Evolutionary conservation across 345 rosid species (phyloP).

Genomic region (Pugionium cornutum): DNA sequence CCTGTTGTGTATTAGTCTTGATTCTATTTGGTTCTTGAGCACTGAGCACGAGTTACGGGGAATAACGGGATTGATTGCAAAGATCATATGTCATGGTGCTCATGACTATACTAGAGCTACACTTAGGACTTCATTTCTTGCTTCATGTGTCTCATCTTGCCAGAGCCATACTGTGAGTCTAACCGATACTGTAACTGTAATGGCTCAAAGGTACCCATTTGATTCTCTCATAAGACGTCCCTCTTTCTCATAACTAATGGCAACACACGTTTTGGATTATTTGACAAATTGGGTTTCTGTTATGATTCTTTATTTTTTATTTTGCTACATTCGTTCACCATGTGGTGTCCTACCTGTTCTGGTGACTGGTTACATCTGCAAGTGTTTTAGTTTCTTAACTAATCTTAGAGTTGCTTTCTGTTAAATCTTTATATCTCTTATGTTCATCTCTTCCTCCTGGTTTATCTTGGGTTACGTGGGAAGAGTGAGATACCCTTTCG

Average conservation of each 20-base stretch:
- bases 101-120: slow-evolving; percentile 96
- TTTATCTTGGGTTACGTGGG: slow-evolving; percentile 27
- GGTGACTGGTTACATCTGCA: slow-evolving; percentile 10
- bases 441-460: slow-evolving; percentile 18
- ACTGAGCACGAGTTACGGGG: slow-evolving; percentile 66
- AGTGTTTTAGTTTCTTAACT: not conserved
- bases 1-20: slow-evolving; percentile 80
- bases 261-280: not conserved
- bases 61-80: slow-evolving; percentile 68
- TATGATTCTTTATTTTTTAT: not conserved
- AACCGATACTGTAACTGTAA: slow-evolving; percentile 81
- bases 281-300: not conserved
- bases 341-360: not conserved
- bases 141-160: slow-evolving; percentile 95
- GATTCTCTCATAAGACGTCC: slow-evolving; percentile 1
- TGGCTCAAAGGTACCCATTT: slow-evolving; percentile 80
- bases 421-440: slow-evolving; percentile 3
- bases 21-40: slow-evolving; percentile 90
- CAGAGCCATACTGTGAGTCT: slow-evolving; percentile 80
- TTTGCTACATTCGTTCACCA: not conserved
- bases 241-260: slow-evolving; percentile 1
- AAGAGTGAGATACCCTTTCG: slow-evolving; percentile 26
- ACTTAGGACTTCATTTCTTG: slow-evolving; percentile 91
- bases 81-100: slow-evolving; percentile 79
- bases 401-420: slow-evolving; percentile 1